A percentile compares a stretch with the other conserved stretches of the same genome.
Evolutionary conservation across 345 rosid species (phyloP).

Genomic region (Ricinus communis): DNA sequence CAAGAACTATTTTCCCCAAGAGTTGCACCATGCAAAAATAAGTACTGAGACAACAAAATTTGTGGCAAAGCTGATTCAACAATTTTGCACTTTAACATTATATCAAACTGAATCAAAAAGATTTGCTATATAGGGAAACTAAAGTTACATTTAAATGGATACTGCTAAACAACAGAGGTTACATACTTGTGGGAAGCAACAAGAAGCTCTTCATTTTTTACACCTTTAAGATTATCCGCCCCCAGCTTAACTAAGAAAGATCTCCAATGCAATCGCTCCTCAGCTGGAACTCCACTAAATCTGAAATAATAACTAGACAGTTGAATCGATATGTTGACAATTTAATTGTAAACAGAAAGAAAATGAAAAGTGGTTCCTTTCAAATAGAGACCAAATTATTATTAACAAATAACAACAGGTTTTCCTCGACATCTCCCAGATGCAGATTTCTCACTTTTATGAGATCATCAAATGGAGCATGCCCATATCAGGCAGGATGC

Average conservation of each 20-base stretch:
- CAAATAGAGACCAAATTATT: background rate
- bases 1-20: background rate
- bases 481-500: background rate
- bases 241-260: constrained; percentile 91
- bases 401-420: background rate
- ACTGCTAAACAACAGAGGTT: background rate
- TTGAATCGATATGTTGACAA: background rate
- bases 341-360: background rate
- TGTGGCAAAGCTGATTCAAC: background rate
- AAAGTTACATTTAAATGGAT: background rate
- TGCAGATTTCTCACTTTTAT: background rate
- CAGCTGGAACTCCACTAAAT: constrained; percentile 96
- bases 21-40: too few relatives aligned
- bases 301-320: constrained; percentile 33
- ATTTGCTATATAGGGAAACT: background rate
- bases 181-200: constrained; percentile 93
- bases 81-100: background rate
- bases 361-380: background rate
- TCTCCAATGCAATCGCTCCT: constrained; percentile 90
- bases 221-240: constrained; percentile 86
- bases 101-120: background rate
- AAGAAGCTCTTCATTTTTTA: constrained; percentile 89
- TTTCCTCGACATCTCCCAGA: background rate
- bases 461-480: background rate
- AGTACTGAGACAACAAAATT: background rate